Percentiles rank a stretch among this genome's conserved stretches.
phyloP scores from a whole-genome alignment of 2,329 filamentous ascomycete genomes.

The Ceratocystis harringtonii region DNA sequence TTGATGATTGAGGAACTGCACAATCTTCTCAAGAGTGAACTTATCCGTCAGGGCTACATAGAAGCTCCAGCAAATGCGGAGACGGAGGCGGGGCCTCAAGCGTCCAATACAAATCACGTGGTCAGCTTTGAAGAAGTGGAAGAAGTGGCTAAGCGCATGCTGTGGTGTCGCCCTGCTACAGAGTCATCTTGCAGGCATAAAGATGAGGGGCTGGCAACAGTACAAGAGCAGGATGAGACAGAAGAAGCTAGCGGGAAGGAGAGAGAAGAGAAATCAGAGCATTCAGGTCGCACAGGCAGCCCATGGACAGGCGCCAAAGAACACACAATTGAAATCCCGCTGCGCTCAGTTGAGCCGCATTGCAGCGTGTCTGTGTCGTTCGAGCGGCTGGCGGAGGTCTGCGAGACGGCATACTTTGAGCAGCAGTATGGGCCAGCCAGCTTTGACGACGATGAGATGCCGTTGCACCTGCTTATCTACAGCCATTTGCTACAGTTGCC shows the following conservation, averaged over 20 bases:
- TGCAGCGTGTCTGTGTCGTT: conserved; percentile 52
- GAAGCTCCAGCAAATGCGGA: conserved; percentile 20
- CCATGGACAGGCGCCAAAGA: background rate
- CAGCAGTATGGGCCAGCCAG: conserved; percentile 34
- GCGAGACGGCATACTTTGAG: conserved; percentile 61
- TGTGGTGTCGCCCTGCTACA: conserved; percentile 48
- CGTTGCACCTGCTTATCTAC: conserved; percentile 64
- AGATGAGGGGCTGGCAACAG: conserved; percentile 32
- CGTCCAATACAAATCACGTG: conserved; percentile 22
- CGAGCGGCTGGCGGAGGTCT: conserved; percentile 54
- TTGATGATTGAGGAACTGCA: conserved; percentile 55
- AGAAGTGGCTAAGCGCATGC: conserved; percentile 57
- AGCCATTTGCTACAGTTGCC: conserved; percentile 59
- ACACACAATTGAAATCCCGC: conserved; percentile 27
- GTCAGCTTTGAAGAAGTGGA: conserved; percentile 67
- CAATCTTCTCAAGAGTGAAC: conserved; percentile 39
- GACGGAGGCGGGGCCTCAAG: conserved; percentile 18
- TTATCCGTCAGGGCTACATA: conserved; percentile 21
- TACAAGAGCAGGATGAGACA: conserved; percentile 43
- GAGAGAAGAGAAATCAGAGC: conserved; percentile 19
- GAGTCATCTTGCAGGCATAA: conserved; percentile 19
- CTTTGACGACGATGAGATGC: conserved; percentile 76
- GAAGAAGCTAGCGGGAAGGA: conserved; percentile 20
- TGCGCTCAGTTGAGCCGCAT: conserved; percentile 35
- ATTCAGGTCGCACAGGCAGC: conserved; percentile 1